Conservation (phyloP, 306 rosid genomes). For the Quercus mongolica region DNA sequence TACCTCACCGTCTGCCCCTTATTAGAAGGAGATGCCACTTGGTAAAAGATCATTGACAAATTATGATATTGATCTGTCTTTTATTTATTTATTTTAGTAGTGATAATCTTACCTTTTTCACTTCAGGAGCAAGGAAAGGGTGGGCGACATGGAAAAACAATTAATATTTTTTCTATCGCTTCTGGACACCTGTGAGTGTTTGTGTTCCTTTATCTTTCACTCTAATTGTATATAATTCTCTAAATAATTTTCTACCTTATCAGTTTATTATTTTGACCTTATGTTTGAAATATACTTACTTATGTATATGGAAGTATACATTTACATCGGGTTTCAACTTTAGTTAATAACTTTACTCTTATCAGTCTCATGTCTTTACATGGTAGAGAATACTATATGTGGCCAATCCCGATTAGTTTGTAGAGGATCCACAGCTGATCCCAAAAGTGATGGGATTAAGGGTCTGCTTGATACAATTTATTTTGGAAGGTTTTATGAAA, state of each 20-base stretch:
- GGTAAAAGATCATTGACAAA: neutral
- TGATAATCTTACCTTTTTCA: conserved; percentile 14
- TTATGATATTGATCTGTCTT: neutral
- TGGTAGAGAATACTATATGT: too few species aligned
- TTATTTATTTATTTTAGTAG: neutral
- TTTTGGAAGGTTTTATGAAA: too few species aligned
- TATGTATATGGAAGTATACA: neutral
- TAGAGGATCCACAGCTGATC: too few species aligned
- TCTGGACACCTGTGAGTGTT: conserved; percentile 94
- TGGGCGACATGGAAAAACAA: conserved; percentile 78
- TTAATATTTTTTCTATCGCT: conserved; percentile 92
- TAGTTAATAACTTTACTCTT: neutral
- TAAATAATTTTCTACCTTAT: neutral
- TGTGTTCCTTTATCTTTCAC: conserved; percentile 22
- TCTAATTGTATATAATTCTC: neutral
- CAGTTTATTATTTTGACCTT: neutral
- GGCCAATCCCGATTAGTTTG: too few species aligned
- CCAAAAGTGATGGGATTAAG: too few species aligned
- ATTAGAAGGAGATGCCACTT: too few species aligned
- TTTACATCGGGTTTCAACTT: neutral
- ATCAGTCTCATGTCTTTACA: neutral
- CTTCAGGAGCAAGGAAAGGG: conserved; percentile 57
- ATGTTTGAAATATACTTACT: neutral
- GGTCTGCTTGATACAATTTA: too few species aligned
- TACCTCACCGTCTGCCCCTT: too few species aligned